Evolutionary conservation across 345 rosid genomes (phyloP).

Genomic region (Hypericum androsaemum): DNA sequence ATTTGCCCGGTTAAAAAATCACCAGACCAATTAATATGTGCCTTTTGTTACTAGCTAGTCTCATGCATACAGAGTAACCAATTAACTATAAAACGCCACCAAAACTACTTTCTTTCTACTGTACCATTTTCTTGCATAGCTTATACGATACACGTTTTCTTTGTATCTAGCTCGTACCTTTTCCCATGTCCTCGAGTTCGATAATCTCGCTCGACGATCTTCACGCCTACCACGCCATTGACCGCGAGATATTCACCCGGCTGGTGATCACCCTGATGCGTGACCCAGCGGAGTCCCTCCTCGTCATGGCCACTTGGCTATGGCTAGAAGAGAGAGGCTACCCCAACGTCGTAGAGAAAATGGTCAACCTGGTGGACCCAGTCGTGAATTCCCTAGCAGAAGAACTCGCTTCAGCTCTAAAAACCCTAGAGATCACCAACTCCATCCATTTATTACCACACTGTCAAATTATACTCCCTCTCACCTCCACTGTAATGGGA

Average conservation of each 20-base stretch:
- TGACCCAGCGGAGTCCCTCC: slow-evolving; percentile 26
- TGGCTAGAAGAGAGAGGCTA: slow-evolving; percentile 37
- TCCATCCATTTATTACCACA: neutral
- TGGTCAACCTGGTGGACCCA: slow-evolving; percentile 14
- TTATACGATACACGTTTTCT: no score
- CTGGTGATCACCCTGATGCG: slow-evolving; percentile 23
- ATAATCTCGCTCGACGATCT: slow-evolving; percentile 21
- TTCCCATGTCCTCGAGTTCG: slow-evolving; percentile 14
- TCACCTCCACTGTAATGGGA: slow-evolving; percentile 22
- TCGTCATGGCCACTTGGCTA: slow-evolving; percentile 38
- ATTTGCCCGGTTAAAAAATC: no score
- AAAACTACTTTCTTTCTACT: no score
- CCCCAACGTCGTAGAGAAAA: slow-evolving; percentile 22
- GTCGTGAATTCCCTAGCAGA: slow-evolving; percentile 22
- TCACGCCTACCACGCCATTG: slow-evolving; percentile 26
- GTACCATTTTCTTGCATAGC: no score
- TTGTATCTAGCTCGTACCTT: neutral
- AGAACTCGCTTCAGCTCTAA: slow-evolving; percentile 23
- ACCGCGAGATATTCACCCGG: slow-evolving; percentile 30
- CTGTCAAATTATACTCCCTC: slow-evolving; percentile 9
- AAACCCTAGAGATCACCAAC: slow-evolving; percentile 12
- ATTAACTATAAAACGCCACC: no score
- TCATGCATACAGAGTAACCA: no score
- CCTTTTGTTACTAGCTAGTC: no score
- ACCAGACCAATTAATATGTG: no score